Evolutionary conservation across 2,329 filamentous ascomycete species (phyloP).

Genomic region (Bipolaris cookei): DNA sequence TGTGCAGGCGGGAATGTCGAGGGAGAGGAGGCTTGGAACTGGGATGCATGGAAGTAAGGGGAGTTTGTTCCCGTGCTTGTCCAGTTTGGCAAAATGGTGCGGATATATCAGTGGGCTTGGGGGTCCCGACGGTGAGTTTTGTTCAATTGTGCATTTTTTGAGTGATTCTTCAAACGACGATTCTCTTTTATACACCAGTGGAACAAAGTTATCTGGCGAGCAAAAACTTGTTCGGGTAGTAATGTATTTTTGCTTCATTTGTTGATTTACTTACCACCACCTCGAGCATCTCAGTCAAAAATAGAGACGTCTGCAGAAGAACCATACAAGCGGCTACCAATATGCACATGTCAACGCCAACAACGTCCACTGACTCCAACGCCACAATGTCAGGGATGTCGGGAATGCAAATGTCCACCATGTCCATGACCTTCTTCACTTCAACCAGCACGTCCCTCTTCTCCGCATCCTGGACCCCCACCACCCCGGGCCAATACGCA

Average conservation of each 20-base stretch:
- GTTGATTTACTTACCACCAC: background rate
- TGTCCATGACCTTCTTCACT: conserved; percentile 69
- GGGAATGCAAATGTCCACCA: conserved; percentile 33
- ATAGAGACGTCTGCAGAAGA: background rate
- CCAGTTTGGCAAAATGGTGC: too few relatives aligned
- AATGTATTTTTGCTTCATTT: too few relatives aligned
- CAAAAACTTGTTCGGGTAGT: too few relatives aligned
- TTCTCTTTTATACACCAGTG: background rate
- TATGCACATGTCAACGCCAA: conserved; percentile 18
- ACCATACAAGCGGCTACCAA: background rate
- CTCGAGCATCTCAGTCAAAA: background rate
- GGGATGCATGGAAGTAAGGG: too few relatives aligned
- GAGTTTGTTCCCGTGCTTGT: too few relatives aligned
- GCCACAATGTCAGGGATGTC: conserved; percentile 4
- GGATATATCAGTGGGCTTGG: too few relatives aligned
- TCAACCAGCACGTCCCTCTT: conserved; percentile 66
- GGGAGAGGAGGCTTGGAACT: too few relatives aligned
- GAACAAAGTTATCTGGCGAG: too few relatives aligned
- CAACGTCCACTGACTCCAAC: conserved; percentile 10
- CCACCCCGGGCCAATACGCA: conserved; percentile 71
- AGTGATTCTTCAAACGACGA: too few relatives aligned
- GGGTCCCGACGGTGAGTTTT: too few relatives aligned
- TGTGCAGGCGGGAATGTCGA: too few relatives aligned
- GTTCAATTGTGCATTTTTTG: too few relatives aligned
- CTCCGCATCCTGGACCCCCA: conserved; percentile 74